A percentile compares a stretch with the other conserved stretches of the same genome.
Evolutionary conservation across 2,329 filamentous ascomycete species (phyloP).

Genomic region (Talaromyces sp.): DNA sequence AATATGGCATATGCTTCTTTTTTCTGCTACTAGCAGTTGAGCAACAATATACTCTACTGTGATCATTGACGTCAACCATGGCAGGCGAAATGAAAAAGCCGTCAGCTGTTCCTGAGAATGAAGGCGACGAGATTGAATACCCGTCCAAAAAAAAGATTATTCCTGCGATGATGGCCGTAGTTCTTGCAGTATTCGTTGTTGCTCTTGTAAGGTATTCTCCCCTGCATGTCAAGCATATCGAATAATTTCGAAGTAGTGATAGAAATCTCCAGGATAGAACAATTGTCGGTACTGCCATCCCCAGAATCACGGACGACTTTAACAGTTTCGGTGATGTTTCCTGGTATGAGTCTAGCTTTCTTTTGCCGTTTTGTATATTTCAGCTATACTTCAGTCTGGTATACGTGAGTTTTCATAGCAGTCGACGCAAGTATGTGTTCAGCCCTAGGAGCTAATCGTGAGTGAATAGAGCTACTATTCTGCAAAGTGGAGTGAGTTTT

Average conservation of each 20-base stretch:
- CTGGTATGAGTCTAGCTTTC: not conserved
- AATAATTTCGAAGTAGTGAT: not conserved
- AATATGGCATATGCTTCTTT: too few relatives aligned
- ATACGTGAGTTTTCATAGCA: not conserved
- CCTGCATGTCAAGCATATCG: not conserved
- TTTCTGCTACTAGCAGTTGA: too few relatives aligned
- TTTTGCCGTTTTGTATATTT: not conserved
- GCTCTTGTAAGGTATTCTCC: not conserved
- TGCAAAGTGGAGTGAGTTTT: not conserved
- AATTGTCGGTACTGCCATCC: not conserved
- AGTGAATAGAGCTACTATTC: not conserved
- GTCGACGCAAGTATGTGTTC: too few relatives aligned
- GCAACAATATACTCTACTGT: too few relatives aligned
- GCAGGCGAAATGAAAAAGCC: too few relatives aligned
- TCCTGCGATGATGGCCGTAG: too few relatives aligned
- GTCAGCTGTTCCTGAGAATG: too few relatives aligned
- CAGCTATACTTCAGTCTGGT: not conserved
- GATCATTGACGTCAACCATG: too few relatives aligned
- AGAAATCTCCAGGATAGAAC: not conserved
- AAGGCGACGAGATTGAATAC: too few relatives aligned
- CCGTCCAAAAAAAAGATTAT: too few relatives aligned
- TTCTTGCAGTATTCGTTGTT: too few relatives aligned
- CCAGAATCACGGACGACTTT: not conserved
- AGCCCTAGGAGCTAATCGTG: not conserved
- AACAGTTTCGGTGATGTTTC: not conserved